Percentiles rank a stretch among this genome's conserved stretches.
phyloP scores from a whole-genome alignment of 2,329 filamentous ascomycete genomes.

The Penicillium sclerotiorum region DNA sequence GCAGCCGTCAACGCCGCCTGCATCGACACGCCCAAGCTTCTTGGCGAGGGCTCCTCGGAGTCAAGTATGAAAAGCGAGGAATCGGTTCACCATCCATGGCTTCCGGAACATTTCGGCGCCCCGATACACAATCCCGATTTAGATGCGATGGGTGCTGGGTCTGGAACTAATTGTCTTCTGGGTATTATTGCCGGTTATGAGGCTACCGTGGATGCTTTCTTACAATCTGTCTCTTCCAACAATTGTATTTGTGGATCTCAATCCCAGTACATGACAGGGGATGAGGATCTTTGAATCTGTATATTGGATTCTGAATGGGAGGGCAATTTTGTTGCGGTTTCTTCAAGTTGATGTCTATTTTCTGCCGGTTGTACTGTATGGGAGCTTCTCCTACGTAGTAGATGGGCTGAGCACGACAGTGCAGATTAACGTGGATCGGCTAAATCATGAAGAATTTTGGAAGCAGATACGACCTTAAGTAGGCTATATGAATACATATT shows the following conservation, averaged over 20 bases:
- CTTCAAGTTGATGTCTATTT: neutral
- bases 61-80: slow-evolving; percentile 8
- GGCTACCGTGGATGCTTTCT: slow-evolving; percentile 31
- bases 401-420: slow-evolving; percentile 14
- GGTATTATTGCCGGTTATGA: slow-evolving; percentile 34
- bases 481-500: slow-evolving; percentile 5
- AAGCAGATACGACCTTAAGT: slow-evolving; percentile 10
- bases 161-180: slow-evolving; percentile 26
- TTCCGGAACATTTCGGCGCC: slow-evolving; percentile 6
- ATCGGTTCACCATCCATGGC: slow-evolving; percentile 9
- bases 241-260: slow-evolving; percentile 31
- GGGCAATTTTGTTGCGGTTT: slow-evolving; percentile 1
- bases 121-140: slow-evolving; percentile 10
- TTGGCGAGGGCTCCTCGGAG: slow-evolving; percentile 8
- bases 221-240: slow-evolving; percentile 28
- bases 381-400: slow-evolving; percentile 9
- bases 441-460: slow-evolving; percentile 9
- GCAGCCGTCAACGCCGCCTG: slow-evolving; percentile 16
- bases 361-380: slow-evolving; percentile 2
- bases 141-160: slow-evolving; percentile 5
- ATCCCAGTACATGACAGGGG: slow-evolving; percentile 11
- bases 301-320: slow-evolving; percentile 1
- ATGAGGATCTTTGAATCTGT: slow-evolving; percentile 15
- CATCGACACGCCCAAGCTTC: slow-evolving; percentile 12
- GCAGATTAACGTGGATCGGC: slow-evolving; percentile 19